Evolutionary conservation across 75 land plant genomes (phyloP).

Genomic region (Pinus albicaulis): DNA sequence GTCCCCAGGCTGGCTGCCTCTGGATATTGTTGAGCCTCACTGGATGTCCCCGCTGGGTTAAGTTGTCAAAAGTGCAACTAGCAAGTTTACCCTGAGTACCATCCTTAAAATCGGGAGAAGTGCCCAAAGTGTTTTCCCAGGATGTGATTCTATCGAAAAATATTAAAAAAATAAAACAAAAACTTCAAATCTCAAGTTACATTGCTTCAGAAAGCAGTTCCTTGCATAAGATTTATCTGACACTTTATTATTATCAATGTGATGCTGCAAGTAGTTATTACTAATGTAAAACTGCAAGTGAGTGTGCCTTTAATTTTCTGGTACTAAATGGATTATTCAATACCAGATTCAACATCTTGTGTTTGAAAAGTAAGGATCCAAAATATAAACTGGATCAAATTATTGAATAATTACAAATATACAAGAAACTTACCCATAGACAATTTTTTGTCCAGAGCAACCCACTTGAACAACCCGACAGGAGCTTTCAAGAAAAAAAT

Average conservation of each 20-base stretch:
- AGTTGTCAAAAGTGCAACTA: too few relatives aligned
- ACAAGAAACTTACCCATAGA: neutral
- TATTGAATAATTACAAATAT: neutral
- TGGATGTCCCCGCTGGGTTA: too few relatives aligned
- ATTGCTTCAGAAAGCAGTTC: neutral
- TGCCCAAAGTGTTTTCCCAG: too few relatives aligned
- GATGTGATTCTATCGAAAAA: too few relatives aligned
- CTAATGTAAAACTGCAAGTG: neutral
- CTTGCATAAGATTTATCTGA: neutral
- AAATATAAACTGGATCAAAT: neutral
- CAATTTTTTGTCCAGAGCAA: neutral
- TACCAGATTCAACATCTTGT: neutral
- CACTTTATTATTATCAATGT: neutral
- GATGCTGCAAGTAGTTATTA: neutral
- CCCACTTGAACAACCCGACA: neutral
- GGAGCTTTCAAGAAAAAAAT: neutral
- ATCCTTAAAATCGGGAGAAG: too few relatives aligned
- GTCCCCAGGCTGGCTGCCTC: too few relatives aligned
- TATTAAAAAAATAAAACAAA: neutral
- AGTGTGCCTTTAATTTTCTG: neutral
- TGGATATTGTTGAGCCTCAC: too few relatives aligned
- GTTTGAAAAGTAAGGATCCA: neutral
- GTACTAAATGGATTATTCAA: neutral
- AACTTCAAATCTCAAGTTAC: too few relatives aligned
- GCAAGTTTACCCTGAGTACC: too few relatives aligned